Evolutionary conservation across 2,329 filamentous ascomycete species (phyloP).

Genomic region (Podosphaera fusca): DNA sequence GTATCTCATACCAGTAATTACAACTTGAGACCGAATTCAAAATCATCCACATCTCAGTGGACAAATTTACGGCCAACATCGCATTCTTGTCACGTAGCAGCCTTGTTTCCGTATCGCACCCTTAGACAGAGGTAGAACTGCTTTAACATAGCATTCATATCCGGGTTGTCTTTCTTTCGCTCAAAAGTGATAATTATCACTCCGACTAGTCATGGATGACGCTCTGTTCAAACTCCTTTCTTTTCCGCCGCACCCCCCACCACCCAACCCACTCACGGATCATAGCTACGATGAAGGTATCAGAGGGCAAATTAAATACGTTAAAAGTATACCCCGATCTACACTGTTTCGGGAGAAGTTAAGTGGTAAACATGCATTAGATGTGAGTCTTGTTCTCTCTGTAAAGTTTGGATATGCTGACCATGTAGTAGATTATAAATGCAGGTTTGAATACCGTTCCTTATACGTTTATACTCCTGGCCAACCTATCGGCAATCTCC

Average conservation of each 20-base stretch:
- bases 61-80: no score
- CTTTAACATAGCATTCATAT: no score
- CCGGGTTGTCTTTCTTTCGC: no score
- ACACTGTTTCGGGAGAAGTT: slow-evolving; percentile 16
- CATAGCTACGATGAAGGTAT: slow-evolving; percentile 22
- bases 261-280: slow-evolving; percentile 16
- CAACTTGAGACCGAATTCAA: no score
- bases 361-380: slow-evolving; percentile 17
- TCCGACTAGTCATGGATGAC: slow-evolving; percentile 13
- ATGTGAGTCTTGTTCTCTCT: slow-evolving; percentile 13
- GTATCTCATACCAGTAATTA: no score
- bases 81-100: no score
- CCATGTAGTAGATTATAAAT: slow-evolving; percentile 17
- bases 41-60: no score
- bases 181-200: neutral
- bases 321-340: slow-evolving; percentile 18
- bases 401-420: slow-evolving; percentile 4
- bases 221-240: slow-evolving; percentile 18
- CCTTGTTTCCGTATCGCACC: no score
- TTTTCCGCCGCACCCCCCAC: slow-evolving; percentile 19
- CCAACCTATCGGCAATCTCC: slow-evolving; percentile 20
- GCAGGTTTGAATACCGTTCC: slow-evolving; percentile 33
- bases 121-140: no score
- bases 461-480: slow-evolving; percentile 30
- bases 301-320: slow-evolving; percentile 17